Base-by-base conservation (phyloP, 139 green algal species). In the Chlorella sp. region DNA sequence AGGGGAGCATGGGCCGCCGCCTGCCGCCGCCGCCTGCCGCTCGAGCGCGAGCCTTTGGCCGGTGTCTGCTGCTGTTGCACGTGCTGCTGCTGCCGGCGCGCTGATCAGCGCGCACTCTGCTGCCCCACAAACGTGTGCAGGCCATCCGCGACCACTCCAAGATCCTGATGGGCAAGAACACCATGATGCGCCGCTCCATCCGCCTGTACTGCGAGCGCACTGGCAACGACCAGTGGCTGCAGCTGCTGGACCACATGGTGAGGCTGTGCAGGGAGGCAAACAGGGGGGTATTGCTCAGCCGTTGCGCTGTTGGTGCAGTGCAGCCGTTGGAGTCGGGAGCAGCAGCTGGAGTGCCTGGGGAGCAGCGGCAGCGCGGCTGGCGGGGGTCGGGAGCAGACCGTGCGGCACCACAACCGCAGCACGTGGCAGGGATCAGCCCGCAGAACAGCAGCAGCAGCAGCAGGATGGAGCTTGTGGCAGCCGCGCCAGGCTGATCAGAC, bases 81-180 rank as follows among this genome's bases (percentile, higher is more conserved):
- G 41, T 22, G 44, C 41, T 9, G n/a, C 36, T 36, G 70, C 43
- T 16, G 24, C 65, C 13, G 36, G 24, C n/a, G 65, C 8, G 36
- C 38, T 75, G 48, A 34, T 38, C 6, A n/a, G 24, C 46, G 44
- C 44, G 19, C 19, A 11, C 34, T 28, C 48, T 64, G 73, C 51
- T 22, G 13, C 51, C 44, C 17, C 56, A 7, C 7, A 8, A 34
- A 19, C 73, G 1, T 1, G 13, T 84, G 75, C 90, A 96, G 94
- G 97, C 92, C 36, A 93, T 99, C 84, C 95, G 96, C 88, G 92
- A 93, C 8, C 85, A 96, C 81, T 94, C 88, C 64, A 86, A 95
- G 62, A 95, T 99, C 58, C 93, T 99, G 38, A 99, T 99, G 97
- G 97, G 97, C 83, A 99, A 99, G 95, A 99, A 99, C 96, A 99